Evolutionary conservation across 2,329 filamentous ascomycete species (phyloP).

Genomic region (Paramyrothecium roridum): DNA sequence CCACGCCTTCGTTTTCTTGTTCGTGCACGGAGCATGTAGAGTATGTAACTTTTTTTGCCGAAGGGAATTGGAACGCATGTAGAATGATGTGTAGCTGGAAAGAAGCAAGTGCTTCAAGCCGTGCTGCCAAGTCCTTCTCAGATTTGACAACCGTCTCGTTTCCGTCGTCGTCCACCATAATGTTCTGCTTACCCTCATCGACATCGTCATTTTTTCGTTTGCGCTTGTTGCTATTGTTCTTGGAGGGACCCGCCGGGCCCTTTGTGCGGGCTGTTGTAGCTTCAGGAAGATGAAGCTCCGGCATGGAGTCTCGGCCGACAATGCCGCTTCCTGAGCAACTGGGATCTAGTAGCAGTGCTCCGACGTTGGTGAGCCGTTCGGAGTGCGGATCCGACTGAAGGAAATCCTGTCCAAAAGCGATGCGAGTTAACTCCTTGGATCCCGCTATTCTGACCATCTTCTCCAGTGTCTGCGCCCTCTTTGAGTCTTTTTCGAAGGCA

Average conservation of each 20-base stretch:
- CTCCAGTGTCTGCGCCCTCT: slow-evolving; percentile 70
- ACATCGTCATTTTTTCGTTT: slow-evolving; percentile 45
- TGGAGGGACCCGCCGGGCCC: slow-evolving; percentile 11
- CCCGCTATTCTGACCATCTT: slow-evolving; percentile 83
- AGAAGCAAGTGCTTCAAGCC: slow-evolving; percentile 69
- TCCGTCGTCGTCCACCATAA: slow-evolving; percentile 56
- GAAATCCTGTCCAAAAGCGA: slow-evolving; percentile 79
- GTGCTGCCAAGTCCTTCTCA: slow-evolving; percentile 55
- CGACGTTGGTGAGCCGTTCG: slow-evolving; percentile 64
- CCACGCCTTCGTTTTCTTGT: slow-evolving; percentile 86
- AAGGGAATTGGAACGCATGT: slow-evolving; percentile 81
- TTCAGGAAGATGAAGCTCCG: slow-evolving; percentile 59
- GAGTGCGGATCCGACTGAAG: slow-evolving; percentile 67
- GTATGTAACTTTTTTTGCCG: slow-evolving; percentile 76
- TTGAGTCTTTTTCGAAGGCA: slow-evolving; percentile 75
- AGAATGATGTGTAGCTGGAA: slow-evolving; percentile 81
- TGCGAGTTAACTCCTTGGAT: slow-evolving; percentile 60
- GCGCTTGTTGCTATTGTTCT: slow-evolving; percentile 26
- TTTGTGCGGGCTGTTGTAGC: slow-evolving; percentile 12
- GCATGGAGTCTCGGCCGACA: slow-evolving; percentile 78
- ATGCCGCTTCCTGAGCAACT: slow-evolving; percentile 97
- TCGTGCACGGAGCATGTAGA: slow-evolving; percentile 89
- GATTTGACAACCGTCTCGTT: slow-evolving; percentile 49
- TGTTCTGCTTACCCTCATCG: slow-evolving; percentile 22
- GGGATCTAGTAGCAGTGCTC: slow-evolving; percentile 81